These are phyloP conservation scores for Kwoniella pini DNA, from an alignment of 768 basidiomycete species.

Conservation along the genomic window DNA sequence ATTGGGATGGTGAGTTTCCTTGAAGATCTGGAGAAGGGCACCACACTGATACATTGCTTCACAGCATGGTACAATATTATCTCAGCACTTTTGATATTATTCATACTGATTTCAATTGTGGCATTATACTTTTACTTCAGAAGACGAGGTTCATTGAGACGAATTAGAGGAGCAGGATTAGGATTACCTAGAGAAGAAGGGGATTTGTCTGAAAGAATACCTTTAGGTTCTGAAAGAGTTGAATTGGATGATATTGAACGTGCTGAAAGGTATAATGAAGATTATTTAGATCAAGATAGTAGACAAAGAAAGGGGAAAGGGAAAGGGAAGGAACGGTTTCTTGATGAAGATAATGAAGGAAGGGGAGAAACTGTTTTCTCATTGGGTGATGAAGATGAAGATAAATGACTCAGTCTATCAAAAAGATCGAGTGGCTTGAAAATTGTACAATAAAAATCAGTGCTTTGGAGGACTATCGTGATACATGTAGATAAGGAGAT, in stretches of 20 bases:
- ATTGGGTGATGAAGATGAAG: constrained; percentile 30
- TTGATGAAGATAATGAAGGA: constrained; percentile 38
- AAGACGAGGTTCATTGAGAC: constrained; percentile 55
- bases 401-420: background rate
- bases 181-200: constrained; percentile 25
- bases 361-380: constrained; percentile 15
- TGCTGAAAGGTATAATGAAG: constrained; percentile 53
- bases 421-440: too few relatives aligned
- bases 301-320: constrained; percentile 51
- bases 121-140: constrained; percentile 81
- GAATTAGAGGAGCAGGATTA: constrained; percentile 40
- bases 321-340: constrained; percentile 47
- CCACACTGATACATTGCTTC: background rate
- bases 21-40: background rate
- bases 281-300: constrained; percentile 31
- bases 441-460: too few relatives aligned
- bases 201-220: constrained; percentile 45
- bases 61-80: constrained; percentile 93
- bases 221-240: constrained; percentile 55
- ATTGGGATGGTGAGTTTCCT: constrained; percentile 75
- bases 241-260: constrained; percentile 74
- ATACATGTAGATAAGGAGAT: too few relatives aligned
- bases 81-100: constrained; percentile 77
- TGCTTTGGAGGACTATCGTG: too few relatives aligned
- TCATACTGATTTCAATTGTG: constrained; percentile 69